Conservation (phyloP, 169 alveolate genomes). For the Eimeria falciformis region DNA sequence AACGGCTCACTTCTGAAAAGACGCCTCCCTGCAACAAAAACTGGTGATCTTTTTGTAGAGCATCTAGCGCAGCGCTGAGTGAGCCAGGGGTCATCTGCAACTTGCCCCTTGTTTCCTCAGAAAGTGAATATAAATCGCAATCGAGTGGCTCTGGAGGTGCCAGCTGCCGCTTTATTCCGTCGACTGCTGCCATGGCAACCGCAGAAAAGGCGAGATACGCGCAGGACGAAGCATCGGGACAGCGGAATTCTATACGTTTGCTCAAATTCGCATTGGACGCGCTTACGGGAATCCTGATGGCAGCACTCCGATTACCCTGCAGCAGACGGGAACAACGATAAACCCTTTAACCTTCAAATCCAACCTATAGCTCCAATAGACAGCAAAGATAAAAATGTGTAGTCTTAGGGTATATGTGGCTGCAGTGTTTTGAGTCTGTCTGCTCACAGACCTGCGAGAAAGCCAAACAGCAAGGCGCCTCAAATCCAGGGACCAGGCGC, state of each 20-base stretch:
- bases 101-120: neutral
- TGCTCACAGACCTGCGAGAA: constrained; percentile 78
- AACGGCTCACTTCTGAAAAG: constrained; percentile 42
- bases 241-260: constrained; percentile 86
- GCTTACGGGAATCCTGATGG: constrained; percentile 85
- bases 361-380: no score
- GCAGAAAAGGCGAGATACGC: constrained; percentile 87
- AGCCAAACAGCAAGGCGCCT: constrained; percentile 84
- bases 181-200: constrained; percentile 88
- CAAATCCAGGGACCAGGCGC: constrained; percentile 87
- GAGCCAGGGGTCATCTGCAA: constrained; percentile 15
- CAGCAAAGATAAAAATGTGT: no score
- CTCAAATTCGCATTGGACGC: constrained; percentile 75
- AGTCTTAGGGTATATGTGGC: no score
- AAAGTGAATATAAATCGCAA: neutral
- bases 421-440: no score
- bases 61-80: constrained; percentile 63
- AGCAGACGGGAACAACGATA: neutral
- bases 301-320: constrained; percentile 88
- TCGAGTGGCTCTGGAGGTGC: constrained; percentile 77
- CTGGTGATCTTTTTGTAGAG: constrained; percentile 71
- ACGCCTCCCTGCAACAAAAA: constrained; percentile 76
- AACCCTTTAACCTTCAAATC: no score
- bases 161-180: constrained; percentile 83
- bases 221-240: constrained; percentile 87